Percentiles rank a stretch among this genome's conserved stretches.
phyloP scores from a whole-genome alignment of 352 stramenopile species.

The Pythium oligandrum region DNA sequence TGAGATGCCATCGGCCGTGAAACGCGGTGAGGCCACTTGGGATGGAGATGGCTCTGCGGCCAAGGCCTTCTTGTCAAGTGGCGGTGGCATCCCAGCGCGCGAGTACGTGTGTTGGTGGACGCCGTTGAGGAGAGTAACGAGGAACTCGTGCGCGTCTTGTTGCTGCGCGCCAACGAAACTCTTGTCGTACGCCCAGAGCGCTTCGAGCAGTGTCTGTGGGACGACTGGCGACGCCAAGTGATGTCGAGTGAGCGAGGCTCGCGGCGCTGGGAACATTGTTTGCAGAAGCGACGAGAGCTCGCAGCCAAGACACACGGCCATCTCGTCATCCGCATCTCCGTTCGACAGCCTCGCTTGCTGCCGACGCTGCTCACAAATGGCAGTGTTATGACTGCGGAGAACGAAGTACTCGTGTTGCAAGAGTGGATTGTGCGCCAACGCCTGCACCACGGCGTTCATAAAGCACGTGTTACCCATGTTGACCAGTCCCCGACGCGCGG shows the following conservation, averaged over 20 bases:
- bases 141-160: constrained; percentile 75
- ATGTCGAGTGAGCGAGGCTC: constrained; percentile 13
- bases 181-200: constrained; percentile 47
- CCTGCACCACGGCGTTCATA: constrained; percentile 77
- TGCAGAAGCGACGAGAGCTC: constrained; percentile 33
- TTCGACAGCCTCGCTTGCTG: constrained; percentile 11
- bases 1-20: constrained; percentile 47
- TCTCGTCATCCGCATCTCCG: not conserved
- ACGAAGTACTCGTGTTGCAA: constrained; percentile 72
- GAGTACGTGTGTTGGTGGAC: constrained; percentile 58
- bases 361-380: constrained; percentile 54
- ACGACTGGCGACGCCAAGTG: constrained; percentile 41
- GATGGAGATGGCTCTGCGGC: not conserved
- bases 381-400: constrained; percentile 49
- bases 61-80: not conserved
- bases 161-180: constrained; percentile 57
- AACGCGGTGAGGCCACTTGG: constrained; percentile 42
- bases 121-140: constrained; percentile 56
- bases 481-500: constrained; percentile 45
- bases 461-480: constrained; percentile 88
- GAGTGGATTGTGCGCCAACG: constrained; percentile 63
- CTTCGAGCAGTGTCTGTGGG: constrained; percentile 54
- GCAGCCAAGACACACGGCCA: constrained; percentile 49
- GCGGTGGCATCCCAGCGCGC: constrained; percentile 7
- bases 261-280: constrained; percentile 21